phyloP scores from a whole-genome alignment of 1,284 basidiomycete species.

The Athelia psychrophila region DNA sequence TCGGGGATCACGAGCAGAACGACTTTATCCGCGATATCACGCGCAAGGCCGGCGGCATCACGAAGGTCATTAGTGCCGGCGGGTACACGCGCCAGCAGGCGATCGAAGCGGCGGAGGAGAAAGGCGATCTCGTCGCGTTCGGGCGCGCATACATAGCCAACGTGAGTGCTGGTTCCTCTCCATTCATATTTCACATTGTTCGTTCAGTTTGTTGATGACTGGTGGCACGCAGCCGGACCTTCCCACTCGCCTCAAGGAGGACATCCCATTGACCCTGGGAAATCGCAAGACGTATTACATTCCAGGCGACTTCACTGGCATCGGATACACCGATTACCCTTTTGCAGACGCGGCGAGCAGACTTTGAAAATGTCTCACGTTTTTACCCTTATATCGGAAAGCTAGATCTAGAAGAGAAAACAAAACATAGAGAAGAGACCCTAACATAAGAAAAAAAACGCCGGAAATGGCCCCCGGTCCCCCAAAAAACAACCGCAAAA shows the following conservation, averaged over 20 bases:
- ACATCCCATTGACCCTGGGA: background rate
- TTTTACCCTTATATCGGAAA: no score
- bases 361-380: no score
- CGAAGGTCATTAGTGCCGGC: slow-evolving; percentile 28
- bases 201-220: background rate
- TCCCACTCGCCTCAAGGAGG: background rate
- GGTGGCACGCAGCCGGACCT: slow-evolving; percentile 1
- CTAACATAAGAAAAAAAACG: no score
- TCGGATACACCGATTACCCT: slow-evolving; percentile 1
- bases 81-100: slow-evolving; percentile 19
- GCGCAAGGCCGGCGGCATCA: slow-evolving; percentile 1
- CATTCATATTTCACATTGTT: background rate
- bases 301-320: background rate
- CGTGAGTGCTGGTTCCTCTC: no score
- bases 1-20: slow-evolving; percentile 5
- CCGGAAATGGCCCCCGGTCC: no score
- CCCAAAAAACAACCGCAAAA: no score
- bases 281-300: background rate
- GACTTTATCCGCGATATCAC: slow-evolving; percentile 11
- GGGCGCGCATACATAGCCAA: background rate
- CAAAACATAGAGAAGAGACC: no score
- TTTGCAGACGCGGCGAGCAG: background rate
- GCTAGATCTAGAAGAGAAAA: no score
- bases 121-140: background rate
- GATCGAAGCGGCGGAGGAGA: slow-evolving; percentile 1